These are phyloP conservation scores for Acacia acuminata DNA, from an alignment of 306 rosid genomes.

Conservation along the genomic window DNA sequence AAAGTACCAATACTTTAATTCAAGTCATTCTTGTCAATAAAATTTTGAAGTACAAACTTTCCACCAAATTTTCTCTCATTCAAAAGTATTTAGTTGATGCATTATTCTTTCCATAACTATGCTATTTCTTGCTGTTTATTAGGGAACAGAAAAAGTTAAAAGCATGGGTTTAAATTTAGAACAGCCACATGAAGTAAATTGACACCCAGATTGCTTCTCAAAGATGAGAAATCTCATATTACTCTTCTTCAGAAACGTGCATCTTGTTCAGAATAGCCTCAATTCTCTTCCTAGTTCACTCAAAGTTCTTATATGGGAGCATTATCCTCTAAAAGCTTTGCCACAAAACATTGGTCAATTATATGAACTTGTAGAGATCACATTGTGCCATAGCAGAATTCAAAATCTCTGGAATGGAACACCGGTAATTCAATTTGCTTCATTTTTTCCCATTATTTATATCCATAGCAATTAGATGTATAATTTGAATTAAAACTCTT, in stretches of 20 bases:
- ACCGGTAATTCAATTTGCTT: not conserved
- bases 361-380: not conserved
- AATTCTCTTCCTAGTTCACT: constrained; percentile 8
- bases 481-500: not conserved
- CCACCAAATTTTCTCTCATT: too few relatives aligned
- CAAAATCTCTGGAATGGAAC: not conserved
- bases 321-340: not conserved
- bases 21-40: too few relatives aligned
- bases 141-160: not conserved
- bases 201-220: constrained; percentile 5
- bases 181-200: not conserved
- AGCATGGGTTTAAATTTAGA: not conserved
- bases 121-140: not conserved
- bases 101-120: not conserved
- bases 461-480: too few relatives aligned
- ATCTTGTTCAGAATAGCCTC: not conserved
- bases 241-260: not conserved
- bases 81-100: too few relatives aligned
- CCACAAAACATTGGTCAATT: not conserved
- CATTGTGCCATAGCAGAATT: not conserved
- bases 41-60: too few relatives aligned
- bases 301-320: constrained; percentile 15
- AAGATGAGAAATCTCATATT: constrained; percentile 13
- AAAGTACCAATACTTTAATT: too few relatives aligned
- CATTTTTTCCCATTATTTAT: not conserved